Conservation (phyloP, 495 filamentous ascomycete species). For the Podospora sp. region DNA sequence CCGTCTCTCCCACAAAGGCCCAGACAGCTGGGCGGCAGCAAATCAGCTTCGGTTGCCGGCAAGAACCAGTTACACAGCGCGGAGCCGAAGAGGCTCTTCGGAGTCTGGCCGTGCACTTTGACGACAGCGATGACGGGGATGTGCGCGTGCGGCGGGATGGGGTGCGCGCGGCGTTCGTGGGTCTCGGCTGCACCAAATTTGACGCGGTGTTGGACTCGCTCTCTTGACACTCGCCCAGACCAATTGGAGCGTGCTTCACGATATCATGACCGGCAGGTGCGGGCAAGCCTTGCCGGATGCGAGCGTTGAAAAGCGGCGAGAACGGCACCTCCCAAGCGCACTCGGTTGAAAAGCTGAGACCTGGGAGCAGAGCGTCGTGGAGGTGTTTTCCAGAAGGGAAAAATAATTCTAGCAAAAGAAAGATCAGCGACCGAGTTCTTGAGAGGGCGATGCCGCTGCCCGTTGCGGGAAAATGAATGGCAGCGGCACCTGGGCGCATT, state of each 20-base stretch:
- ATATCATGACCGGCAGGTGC: conserved; percentile 37
- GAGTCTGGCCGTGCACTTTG: background rate
- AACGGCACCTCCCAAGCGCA: background rate
- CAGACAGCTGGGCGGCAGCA: conserved; percentile 22
- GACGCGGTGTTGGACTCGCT: conserved; percentile 22
- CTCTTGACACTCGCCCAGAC: conserved; percentile 33
- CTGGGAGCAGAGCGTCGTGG: background rate
- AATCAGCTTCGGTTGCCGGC: conserved; percentile 27
- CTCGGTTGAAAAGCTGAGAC: background rate
- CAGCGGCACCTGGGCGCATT: conserved; percentile 32
- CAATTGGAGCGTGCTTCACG: conserved; percentile 34
- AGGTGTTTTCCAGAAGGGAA: conserved; percentile 4
- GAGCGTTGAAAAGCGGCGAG: conserved; percentile 14
- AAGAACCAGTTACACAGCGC: conserved; percentile 19
- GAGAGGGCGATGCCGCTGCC: conserved; percentile 25
- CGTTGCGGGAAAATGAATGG: conserved; percentile 38
- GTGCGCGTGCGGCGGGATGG: conserved; percentile 11
- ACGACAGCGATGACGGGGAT: conserved; percentile 10
- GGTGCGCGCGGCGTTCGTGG: conserved; percentile 3
- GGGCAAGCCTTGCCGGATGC: conserved; percentile 10
- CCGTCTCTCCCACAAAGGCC: conserved; percentile 22
- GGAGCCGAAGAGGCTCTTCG: conserved; percentile 12
- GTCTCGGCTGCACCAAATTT: conserved; percentile 23
- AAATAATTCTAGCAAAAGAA: conserved; percentile 17
- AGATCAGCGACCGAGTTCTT: conserved; percentile 28